These are phyloP conservation scores for Aspergillus diversus DNA, from an alignment of 495 filamentous ascomycete species.

Conservation along the genomic window DNA sequence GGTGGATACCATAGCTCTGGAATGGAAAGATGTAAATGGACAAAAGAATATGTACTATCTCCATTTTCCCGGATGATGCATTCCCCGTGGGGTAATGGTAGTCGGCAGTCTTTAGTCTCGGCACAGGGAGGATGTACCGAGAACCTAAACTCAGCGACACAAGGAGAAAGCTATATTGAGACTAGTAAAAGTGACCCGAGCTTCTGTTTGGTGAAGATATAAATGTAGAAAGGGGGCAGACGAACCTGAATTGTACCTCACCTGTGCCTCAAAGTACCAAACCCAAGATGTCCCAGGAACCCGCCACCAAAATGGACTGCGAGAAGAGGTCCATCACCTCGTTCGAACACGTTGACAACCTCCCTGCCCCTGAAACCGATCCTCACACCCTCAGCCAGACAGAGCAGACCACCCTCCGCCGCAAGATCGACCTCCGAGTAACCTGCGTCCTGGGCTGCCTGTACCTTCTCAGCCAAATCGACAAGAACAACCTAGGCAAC, in stretches of 20 bases:
- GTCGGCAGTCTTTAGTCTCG: background rate
- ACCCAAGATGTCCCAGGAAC: background rate
- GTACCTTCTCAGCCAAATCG: slow-evolving; percentile 1
- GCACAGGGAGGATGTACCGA: background rate
- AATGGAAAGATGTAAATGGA: too few species aligned
- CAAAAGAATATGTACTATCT: background rate
- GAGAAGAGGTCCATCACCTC: background rate
- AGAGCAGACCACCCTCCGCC: background rate
- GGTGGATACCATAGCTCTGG: too few species aligned
- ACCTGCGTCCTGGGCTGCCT: background rate
- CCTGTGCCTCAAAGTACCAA: background rate
- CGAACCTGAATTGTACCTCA: background rate
- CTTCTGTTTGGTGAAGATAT: background rate
- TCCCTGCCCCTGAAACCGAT: background rate
- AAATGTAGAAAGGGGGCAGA: too few species aligned
- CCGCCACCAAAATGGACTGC: background rate
- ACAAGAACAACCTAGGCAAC: slow-evolving; percentile 2
- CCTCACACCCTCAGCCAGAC: background rate
- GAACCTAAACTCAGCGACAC: background rate
- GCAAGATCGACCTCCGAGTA: slow-evolving; percentile 6
- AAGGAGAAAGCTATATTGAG: background rate
- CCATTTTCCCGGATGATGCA: background rate
- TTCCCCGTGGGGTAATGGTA: background rate
- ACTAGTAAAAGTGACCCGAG: background rate
- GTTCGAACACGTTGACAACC: background rate